Conservation (phyloP, 306 rosid genomes). For the Cajanus cajan region DNA sequence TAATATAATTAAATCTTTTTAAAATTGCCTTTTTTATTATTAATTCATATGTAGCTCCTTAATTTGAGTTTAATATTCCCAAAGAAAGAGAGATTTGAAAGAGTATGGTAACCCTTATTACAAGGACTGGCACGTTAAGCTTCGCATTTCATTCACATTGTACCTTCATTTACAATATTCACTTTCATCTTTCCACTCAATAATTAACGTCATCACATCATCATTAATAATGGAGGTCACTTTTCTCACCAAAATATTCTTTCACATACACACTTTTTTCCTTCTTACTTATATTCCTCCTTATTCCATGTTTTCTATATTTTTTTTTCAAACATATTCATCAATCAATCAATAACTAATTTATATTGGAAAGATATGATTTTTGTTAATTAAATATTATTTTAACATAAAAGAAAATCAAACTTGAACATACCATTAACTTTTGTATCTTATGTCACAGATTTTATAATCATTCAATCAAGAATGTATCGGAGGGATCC, state of each 20-base stretch:
- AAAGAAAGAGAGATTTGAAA: background rate
- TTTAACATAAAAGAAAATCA: no score
- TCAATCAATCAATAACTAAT: no score
- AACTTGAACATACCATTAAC: no score
- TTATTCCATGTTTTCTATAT: background rate
- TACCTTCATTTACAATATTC: constrained; percentile 31
- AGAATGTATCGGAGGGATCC: no score
- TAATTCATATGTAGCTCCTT: no score
- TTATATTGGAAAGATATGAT: no score
- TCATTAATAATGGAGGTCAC: constrained; percentile 19
- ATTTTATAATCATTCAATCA: no score
- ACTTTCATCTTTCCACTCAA: constrained; percentile 28
- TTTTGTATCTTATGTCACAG: no score
- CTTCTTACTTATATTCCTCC: no score
- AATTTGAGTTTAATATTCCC: constrained; percentile 1
- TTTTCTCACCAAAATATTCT: background rate
- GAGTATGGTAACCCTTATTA: background rate
- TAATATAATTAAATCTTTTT: background rate
- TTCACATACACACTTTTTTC: no score
- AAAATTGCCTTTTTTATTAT: background rate
- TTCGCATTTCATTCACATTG: constrained; percentile 5
- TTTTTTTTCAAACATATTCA: no score
- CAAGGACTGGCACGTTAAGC: constrained; percentile 12
- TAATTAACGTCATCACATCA: constrained; percentile 12
- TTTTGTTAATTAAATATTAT: no score